Base-by-base conservation (phyloP, 1,284 basidiomycete species). In the Heliocybe sulcata region DNA sequence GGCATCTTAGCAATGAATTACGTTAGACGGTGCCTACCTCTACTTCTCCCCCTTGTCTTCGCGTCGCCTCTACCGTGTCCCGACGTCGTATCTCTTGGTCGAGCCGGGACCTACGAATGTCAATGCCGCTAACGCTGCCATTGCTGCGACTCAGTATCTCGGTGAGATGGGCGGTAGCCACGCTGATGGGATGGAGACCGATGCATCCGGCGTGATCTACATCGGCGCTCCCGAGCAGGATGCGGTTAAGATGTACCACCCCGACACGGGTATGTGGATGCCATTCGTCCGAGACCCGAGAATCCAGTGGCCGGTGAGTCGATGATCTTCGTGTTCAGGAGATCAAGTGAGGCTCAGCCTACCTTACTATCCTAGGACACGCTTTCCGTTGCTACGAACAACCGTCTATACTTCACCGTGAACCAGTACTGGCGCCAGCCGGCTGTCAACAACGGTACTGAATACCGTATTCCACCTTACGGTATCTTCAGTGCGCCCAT, bases 31-130 rank as follows among this genome's bases (percentile, higher is more conserved):
- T 20, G 57, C 57, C 19, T 64, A 59, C 53, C 38, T 67, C 4
- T 68, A 65, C 57, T 61, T 62, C 54, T 58, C 65, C 0, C 63
- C 65, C 0, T 54, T 67, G 2, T 59, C 63, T 8, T 63, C 63
- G 48, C 64, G 65, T 1, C 61, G 62, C n/a, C 50, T 65, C n/a
- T 69, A 63, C 55, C 62, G 65, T 14, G 56, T 68, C 10, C 65
- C 64, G 16, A 66, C 66, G 1, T 61, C 64, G 14, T 57, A 60
- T 4, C 59, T 69, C 33, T 61, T 61, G 45, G 59, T 59, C 8
- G 53, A 58, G 29, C 62, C 62, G 6, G 55, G 56, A 12, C 26
- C 58, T 9, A 54, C 58, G 1, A 63, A 65, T 45, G 63, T 66
- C 25, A 56, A 48, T 53, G 66, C 54, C 35, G 58, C 20, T 23